Base-by-base conservation (phyloP, 2,329 filamentous ascomycete species). In the Trematosphaeria pertusa region DNA sequence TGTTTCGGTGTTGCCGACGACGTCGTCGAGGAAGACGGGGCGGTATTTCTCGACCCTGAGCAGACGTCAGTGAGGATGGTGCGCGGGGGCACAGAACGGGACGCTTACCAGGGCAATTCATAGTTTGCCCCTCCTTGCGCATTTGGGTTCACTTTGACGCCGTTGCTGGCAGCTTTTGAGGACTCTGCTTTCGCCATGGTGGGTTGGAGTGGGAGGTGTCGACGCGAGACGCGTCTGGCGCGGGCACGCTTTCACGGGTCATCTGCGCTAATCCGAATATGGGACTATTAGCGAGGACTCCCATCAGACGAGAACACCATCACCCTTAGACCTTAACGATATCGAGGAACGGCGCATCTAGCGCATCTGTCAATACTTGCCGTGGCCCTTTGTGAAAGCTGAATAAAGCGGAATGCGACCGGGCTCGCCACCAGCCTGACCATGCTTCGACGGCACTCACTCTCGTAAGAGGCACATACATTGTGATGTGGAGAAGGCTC, bases 1-100 rank as follows among this genome's bases (percentile, higher is more conserved):
- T 1, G 94, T 99, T 72, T 99, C 94, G 15, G 90, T 96, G 74
- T 99, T 99, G 67, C 94, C 94, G 43, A 99, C 94, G 42, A 99
- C 87, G 76, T 99, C 93, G 75, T 97, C 91, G 21, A 99, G 85
- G 74, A 95, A 95, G 42, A 96, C 83, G 1, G 94, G 94, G 30
- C 94, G 84, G 77, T 97, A 99, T 73, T 99, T 99, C 75, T 99
- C 94, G 51, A 99, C 94, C 94, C 93, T 97, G 40, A 10, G 37
- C 15, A 9, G 7, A 14, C 14, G 55, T 65, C 19, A 62, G 61
- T 32, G 9, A n/a, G 18, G 26, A 36, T 26, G 37, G 36, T 34
- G 9, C 17, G 2, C 24, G 37, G 19, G 20, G 18, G 10, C 26
- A 10, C 39, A 14, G 31, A 3, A 59, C n/a, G n/a, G n/a, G n/a